phyloP scores from a whole-genome alignment of 345 rosid species.

The Odontarrhena argentea region DNA sequence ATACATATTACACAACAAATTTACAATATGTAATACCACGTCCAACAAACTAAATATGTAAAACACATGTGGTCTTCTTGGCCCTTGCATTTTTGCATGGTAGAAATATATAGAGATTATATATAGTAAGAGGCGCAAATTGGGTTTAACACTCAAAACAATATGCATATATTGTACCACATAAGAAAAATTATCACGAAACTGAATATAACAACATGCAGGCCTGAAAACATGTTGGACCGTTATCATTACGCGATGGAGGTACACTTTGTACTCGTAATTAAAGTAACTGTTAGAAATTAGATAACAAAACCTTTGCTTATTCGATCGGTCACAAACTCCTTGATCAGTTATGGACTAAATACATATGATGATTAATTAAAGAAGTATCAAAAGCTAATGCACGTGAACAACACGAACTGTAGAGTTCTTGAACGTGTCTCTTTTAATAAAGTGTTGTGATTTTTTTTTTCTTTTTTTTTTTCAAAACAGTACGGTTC shows the following conservation, averaged over 20 bases:
- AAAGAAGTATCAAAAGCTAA: slow-evolving; percentile 29
- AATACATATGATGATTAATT: slow-evolving; percentile 14
- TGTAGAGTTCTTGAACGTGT: slow-evolving; percentile 31
- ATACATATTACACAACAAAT: no score
- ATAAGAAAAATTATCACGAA: background rate
- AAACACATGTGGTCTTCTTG: no score
- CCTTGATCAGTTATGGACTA: slow-evolving; percentile 1
- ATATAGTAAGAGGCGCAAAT: no score
- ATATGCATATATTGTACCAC: no score
- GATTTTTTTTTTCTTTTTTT: background rate
- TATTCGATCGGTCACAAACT: slow-evolving; percentile 16
- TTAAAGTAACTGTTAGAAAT: slow-evolving; percentile 9
- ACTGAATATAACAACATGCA: background rate
- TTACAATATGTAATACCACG: no score
- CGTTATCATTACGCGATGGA: slow-evolving; percentile 19
- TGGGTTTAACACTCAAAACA: no score
- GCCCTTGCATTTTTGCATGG: no score
- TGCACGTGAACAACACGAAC: slow-evolving; percentile 40
- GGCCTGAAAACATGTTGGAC: slow-evolving; percentile 11
- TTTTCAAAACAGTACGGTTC: background rate
- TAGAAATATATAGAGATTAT: no score
- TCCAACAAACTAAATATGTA: no score
- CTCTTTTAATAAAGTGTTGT: slow-evolving; percentile 29
- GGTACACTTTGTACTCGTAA: slow-evolving; percentile 18
- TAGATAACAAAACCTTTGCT: slow-evolving; percentile 11